Conservation (phyloP, 1,284 basidiomycete genomes). For the Pascua guehoae region DNA sequence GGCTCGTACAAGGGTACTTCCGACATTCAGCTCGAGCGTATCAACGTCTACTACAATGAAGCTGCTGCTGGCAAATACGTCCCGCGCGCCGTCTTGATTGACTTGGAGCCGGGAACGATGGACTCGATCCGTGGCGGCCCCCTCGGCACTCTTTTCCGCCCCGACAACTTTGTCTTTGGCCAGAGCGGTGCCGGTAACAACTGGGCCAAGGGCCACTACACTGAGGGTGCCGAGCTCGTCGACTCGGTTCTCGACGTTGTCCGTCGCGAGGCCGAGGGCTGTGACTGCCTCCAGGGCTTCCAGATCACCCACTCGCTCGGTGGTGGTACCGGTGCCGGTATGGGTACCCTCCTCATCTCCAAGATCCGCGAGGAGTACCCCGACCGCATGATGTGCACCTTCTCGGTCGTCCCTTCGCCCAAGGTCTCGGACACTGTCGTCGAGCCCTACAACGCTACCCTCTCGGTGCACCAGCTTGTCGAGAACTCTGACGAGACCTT, state of each 20-base stretch:
- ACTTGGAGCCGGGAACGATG: slow-evolving; percentile 96
- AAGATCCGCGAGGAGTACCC: slow-evolving; percentile 63
- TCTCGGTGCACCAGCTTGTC: slow-evolving; percentile 61
- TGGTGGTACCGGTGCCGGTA: slow-evolving; percentile 62
- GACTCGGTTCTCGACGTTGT: slow-evolving; percentile 59
- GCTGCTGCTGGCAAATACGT: slow-evolving; percentile 87
- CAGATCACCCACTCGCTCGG: slow-evolving; percentile 62
- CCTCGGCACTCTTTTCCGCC: slow-evolving; percentile 55
- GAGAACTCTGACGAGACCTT: slow-evolving; percentile 63
- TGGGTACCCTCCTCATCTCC: slow-evolving; percentile 61
- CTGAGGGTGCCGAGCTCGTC: slow-evolving; percentile 56
- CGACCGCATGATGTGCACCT: slow-evolving; percentile 62
- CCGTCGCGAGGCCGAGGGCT: slow-evolving; percentile 59
- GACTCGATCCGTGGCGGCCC: slow-evolving; percentile 76
- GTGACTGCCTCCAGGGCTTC: slow-evolving; percentile 60
- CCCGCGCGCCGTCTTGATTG: slow-evolving; percentile 89
- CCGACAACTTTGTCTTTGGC: slow-evolving; percentile 60
- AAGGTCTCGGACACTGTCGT: slow-evolving; percentile 61
- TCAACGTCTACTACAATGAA: slow-evolving; percentile 94
- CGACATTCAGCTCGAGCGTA: slow-evolving; percentile 95
- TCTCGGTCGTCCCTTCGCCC: slow-evolving; percentile 61
- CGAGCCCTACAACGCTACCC: slow-evolving; percentile 62
- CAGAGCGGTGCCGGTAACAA: slow-evolving; percentile 59
- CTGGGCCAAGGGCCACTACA: slow-evolving; percentile 58
- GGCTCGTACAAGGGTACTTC: slow-evolving; percentile 88